Base-by-base conservation (phyloP, 345 rosid species). In the Pistacia vera region DNA sequence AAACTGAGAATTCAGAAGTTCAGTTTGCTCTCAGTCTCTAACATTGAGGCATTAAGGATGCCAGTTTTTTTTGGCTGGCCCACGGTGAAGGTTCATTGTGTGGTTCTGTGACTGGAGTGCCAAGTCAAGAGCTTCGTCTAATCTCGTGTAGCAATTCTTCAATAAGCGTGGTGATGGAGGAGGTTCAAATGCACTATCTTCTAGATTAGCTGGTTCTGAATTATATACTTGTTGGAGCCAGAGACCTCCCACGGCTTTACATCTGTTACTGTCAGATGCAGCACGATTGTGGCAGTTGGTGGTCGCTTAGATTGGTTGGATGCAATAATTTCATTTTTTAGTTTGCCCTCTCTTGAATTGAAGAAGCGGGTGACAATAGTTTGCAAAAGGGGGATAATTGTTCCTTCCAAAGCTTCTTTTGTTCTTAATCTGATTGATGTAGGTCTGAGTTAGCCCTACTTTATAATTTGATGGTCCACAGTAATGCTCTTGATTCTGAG, bases 231-330 rank as follows among this genome's bases (percentile, higher is more conserved):
- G 63, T 72, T 87, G 81, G 95, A 93, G 65, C 94, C 97, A 10
- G 82, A 76, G 78, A 48, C 46, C 72, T 77, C 58, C 66, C 80
- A 78, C 51, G 88, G 78, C 81, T 86, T 78, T 80, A 83, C 90
- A 70, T 87, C 93, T 68, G 62, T 96, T 83, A 81, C 86, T 77
- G 74, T 85, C 77, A 87, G 93, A 80, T 89, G 99, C 78, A 82
- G 90, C 81, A 96, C 99, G 10, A 70, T 96, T 83, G 89, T 92
- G 63, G 97, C 98, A 6, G 82, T 84, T 68, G 95, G 98, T 75
- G 99, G 98, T 54, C 97, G 99, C 67, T 81, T 93, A 82, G 98
- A 96, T 85, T 96, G 99, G 99, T 75, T 96, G 71, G 91, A 86
- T 75, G 86, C 86, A 62, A 84, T 87, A 81, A 73, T 71, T 56